Evolutionary conservation across 1,139 yeast genomes (phyloP), one percentile per base, ranked within the genome.

Genomic region (Candida neerlandica): DNA sequence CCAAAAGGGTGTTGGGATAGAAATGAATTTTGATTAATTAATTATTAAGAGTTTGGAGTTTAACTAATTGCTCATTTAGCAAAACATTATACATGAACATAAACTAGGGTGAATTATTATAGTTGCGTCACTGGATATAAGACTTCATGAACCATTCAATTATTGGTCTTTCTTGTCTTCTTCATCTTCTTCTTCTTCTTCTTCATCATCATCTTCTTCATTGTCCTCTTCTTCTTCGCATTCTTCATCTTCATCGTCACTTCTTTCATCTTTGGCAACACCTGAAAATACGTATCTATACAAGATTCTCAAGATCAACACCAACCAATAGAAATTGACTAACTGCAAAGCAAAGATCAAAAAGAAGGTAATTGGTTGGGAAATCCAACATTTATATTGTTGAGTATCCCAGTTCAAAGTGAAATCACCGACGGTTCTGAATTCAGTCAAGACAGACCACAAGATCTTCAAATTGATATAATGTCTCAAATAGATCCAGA

Each of bases 351-450:
- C 92, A 50, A 81, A 75, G 52, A 94, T 80, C 62, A 94, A 80
- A 18, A 71, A 69, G 62, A 94, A 92, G 2, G 94, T 92, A 64
- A 94, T 91, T 53, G 89, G 87, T 71, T 89, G 96, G 15, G 98
- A 87, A 57, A 95, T 89, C 86, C 89, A 90, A 71, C 98, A 94
- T 70, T 95, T 94, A 75, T 92, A 94, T 67, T 92, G 97, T 66
- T 91, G 94, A 30, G 95, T 85, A n/a, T 80, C 89, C 85, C 92
- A 94, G 72, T 90, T 84, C 59, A 95, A 77, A 50, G 79, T 80
- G 71, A 78, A 91, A 53, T 85, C 85, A 43, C 98, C 98, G 33
- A 89, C 90, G 2, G 95, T 82, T 56, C 77, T 80, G 70, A 89
- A 94, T 66, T 91, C 96, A 23, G 97, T 91, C 48, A 88, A 73